phyloP scores from a whole-genome alignment of 140 eudicot species.

The Oenanthe javanica region DNA sequence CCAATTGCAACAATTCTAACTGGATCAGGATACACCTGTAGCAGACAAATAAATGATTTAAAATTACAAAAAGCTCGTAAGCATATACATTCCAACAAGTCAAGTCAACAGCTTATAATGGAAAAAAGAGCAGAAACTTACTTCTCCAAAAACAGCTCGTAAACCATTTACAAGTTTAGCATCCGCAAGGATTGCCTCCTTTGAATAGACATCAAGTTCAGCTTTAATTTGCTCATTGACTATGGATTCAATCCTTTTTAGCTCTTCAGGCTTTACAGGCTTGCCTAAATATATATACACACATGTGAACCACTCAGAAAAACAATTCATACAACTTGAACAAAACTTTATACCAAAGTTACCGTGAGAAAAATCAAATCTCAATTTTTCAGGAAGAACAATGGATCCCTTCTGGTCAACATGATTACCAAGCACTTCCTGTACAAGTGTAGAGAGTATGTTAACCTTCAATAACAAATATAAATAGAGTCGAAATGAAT shows the following conservation, averaged over 20 bases:
- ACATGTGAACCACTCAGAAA: neutral
- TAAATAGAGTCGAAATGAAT: neutral
- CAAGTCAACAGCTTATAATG: neutral
- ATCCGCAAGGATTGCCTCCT: conserved; percentile 78
- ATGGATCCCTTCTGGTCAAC: conserved; percentile 97
- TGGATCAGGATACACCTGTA: conserved; percentile 94
- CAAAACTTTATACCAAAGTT: conserved; percentile 7
- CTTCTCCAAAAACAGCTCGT: conserved; percentile 98
- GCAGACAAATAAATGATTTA: neutral
- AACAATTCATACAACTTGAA: neutral
- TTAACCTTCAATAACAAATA: neutral
- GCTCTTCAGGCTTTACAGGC: conserved; percentile 84
- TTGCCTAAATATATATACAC: conserved; percentile 43
- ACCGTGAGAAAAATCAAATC: conserved; percentile 98
- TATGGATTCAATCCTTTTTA: conserved; percentile 65
- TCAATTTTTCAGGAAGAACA: conserved; percentile 92
- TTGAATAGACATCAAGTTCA: conserved; percentile 72
- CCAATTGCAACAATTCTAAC: conserved; percentile 93
- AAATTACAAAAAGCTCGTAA: neutral
- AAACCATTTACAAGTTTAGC: conserved; percentile 76
- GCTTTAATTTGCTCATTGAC: conserved; percentile 89
- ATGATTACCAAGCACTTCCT: conserved; percentile 95
- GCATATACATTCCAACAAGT: neutral
- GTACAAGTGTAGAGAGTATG: conserved; percentile 15
- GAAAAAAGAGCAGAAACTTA: conserved; percentile 18